phyloP scores from a whole-genome alignment of 768 basidiomycete genomes.

The Rhizopogon vesiculosus region DNA sequence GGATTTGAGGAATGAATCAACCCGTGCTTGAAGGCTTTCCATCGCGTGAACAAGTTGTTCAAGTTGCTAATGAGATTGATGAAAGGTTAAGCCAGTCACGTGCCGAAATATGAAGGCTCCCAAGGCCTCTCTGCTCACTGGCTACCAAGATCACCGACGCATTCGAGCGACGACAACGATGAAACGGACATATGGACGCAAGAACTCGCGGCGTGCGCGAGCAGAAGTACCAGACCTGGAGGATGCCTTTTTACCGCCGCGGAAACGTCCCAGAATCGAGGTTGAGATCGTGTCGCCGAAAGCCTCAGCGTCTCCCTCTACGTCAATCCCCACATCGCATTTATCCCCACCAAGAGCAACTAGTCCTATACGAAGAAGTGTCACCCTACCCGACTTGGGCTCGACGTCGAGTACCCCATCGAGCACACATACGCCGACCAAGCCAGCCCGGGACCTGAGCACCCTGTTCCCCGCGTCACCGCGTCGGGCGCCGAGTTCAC shows the following conservation, averaged over 20 bases:
- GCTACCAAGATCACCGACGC: no score
- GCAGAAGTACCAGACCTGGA: background rate
- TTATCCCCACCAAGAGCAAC: background rate
- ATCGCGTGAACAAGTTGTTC: conserved; percentile 27
- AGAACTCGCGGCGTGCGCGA: conserved; percentile 16
- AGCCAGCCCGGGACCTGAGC: conserved; percentile 39
- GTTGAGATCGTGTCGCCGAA: conserved; percentile 23
- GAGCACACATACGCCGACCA: conserved; percentile 14
- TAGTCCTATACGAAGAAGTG: background rate
- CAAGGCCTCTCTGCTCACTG: no score
- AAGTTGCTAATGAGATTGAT: background rate
- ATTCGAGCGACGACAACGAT: conserved; percentile 9
- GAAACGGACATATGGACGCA: conserved; percentile 33
- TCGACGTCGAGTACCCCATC: background rate
- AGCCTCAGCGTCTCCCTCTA: background rate
- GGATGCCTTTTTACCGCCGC: conserved; percentile 6
- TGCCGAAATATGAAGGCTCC: background rate
- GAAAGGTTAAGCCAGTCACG: background rate
- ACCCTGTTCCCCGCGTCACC: conserved; percentile 38
- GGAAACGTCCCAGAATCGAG: conserved; percentile 28
- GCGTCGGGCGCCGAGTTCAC: conserved; percentile 24
- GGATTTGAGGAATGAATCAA: conserved; percentile 65
- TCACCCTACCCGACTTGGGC: background rate
- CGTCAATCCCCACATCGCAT: background rate
- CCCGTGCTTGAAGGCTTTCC: conserved; percentile 52